phyloP scores from a whole-genome alignment of 139 green algal genomes.

The Picochlorum sp. region DNA sequence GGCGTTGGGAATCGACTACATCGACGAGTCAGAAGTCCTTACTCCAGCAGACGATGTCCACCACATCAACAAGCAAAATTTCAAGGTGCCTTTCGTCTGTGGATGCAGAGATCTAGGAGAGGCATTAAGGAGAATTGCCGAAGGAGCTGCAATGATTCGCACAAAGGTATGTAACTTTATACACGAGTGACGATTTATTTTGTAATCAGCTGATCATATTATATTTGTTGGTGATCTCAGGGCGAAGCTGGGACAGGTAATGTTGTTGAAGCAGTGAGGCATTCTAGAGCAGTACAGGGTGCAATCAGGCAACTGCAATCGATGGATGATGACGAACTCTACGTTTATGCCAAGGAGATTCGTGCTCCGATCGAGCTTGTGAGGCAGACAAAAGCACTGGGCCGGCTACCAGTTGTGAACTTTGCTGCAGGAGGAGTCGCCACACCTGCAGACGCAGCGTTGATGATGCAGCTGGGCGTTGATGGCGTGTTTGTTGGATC shows the following conservation, averaged over 20 bases:
- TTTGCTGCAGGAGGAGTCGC: slow-evolving; percentile 98
- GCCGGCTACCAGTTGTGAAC: slow-evolving; percentile 96
- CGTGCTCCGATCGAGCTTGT: slow-evolving; percentile 90
- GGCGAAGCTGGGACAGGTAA: slow-evolving; percentile 97
- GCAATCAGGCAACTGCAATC: slow-evolving; percentile 88
- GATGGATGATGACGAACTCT: slow-evolving; percentile 99
- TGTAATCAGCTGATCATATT: too few relatives aligned
- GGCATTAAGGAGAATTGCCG: slow-evolving; percentile 89
- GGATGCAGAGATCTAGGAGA: slow-evolving; percentile 97
- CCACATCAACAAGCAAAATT: slow-evolving; percentile 99
- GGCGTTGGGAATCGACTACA: slow-evolving; percentile 91
- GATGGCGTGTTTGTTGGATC: slow-evolving; percentile 98
- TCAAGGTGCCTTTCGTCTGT: slow-evolving; percentile 98
- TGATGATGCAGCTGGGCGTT: slow-evolving; percentile 99
- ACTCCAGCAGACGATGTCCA: slow-evolving; percentile 96
- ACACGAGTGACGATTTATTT: too few relatives aligned
- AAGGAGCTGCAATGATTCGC: slow-evolving; percentile 97
- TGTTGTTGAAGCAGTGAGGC: slow-evolving; percentile 95
- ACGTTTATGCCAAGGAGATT: slow-evolving; percentile 98
- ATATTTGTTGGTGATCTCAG: too few relatives aligned
- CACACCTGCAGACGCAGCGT: slow-evolving; percentile 94
- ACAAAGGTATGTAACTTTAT: too few relatives aligned
- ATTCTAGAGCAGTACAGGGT: slow-evolving; percentile 87
- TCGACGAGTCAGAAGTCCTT: slow-evolving; percentile 97
- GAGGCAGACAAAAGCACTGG: slow-evolving; percentile 63